Evolutionary conservation across 1,139 yeast genomes (phyloP), one percentile per base, ranked within the genome.

Genomic region (Saccharomyces hybrid): DNA sequence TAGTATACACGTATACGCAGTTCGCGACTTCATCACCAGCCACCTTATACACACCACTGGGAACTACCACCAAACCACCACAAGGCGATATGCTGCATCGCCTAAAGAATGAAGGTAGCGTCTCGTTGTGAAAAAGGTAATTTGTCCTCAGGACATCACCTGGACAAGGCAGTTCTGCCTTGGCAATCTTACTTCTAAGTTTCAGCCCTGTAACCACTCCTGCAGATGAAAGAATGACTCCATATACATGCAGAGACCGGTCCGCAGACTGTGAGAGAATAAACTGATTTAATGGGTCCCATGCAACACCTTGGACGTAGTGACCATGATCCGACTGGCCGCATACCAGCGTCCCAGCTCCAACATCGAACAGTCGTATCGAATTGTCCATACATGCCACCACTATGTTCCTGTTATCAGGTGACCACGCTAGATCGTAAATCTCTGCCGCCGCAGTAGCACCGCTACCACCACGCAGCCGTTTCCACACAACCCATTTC

Each of bases 321-420:
- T 91, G 97, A 42, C 75, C 73, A 68, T 93, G 98, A 59, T 88
- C 89, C 2, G 82, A 79, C 50, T 86, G 73, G 55, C 84, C 84
- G 13, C 78, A 73, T 1, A 88, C 76, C 61, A 85, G 78, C 48
- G 76, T 75, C 0, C 93, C 95, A 0, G 78, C 74, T 1, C 71
- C 63, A 2, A 80, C 80, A 58, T 78, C 77, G 65, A 84, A 88
- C 0, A 93, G 77, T 48, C 96, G 75, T 5, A 91, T 80, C 9
- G 82, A 76, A 63, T 90, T 89, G 69, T 93, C 97, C 89, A 93
- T 89, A 9, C 96, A 84, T 1, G 96, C 99, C 2, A 95, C 82
- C n/a, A 87, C 83, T 26, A 93, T 74, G 65, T 78, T 84, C 55
- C 74, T 76, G 1, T 86, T 83, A 63, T 85, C 85, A 0, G 98